Base-by-base conservation (phyloP, 1,284 basidiomycete genomes). In the Rhodotorula sp. region DNA sequence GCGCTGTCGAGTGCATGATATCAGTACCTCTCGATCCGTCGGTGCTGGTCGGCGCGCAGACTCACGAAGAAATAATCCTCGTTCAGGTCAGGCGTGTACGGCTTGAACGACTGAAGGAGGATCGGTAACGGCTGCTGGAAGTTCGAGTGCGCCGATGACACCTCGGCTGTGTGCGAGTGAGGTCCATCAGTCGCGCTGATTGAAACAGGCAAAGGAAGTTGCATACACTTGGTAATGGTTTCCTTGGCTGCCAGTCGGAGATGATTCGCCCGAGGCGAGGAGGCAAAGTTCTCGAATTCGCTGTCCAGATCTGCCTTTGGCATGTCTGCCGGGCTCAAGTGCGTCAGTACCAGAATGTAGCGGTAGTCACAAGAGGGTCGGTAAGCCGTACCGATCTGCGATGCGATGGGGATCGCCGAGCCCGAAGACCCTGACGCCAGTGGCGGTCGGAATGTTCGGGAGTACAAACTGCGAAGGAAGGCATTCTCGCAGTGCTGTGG, bases 241-340 rank as follows among this genome's bases (percentile, higher is more conserved):
- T 81, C 81, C 58, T 86, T 86, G 1, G 92, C 95, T 0, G 88
- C 93, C 66, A 89, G 87, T 42, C 89, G 87, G 2, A 98, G 80
- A 69, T 76, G 81, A n/a, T 46, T 64, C 6, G 75, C 70, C 0
- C 77, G 66, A 12, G 78, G 78, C 2, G 79, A 79, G 29, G 78
- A 75, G 2, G 77, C 78, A 42, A 82, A 79, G 15, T 65, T 63
- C n/a, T 72, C 74, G n/a, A 77, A 60, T 30, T 76, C 77, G 55
- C 77, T 79, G 18, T 78, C 79, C 1, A 79, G 78, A 24, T 76
- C 77, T 18, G 79, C 68, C 46, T 75, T 76, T n/a, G 78, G 78
- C 48, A 77, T 74, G n/a, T 76, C 71, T 66, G 64, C 37, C 15
- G 3, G 10, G 2, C 18, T 6, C 18, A 44, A 42, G 20, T 8